These are phyloP conservation scores for Acanthochlamys bracteata DNA, from an alignment of 106 monocot genomes.

Conservation along the genomic window DNA sequence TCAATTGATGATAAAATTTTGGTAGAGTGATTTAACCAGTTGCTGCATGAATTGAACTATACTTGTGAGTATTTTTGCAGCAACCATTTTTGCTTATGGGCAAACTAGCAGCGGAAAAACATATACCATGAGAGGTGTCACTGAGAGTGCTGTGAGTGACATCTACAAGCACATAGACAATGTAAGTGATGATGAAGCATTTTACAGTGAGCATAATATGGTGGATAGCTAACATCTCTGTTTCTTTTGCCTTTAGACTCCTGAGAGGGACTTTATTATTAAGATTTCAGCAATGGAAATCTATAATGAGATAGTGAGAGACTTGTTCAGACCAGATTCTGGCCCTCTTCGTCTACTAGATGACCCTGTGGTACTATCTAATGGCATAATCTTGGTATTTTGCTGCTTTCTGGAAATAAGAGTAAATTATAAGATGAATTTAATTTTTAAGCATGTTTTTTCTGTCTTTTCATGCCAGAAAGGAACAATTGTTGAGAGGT, in stretches of 20 bases:
- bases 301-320: slow-evolving; percentile 88
- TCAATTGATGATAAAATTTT: not conserved
- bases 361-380: slow-evolving; percentile 77
- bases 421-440: not conserved
- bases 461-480: slow-evolving; percentile 37
- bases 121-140: slow-evolving; percentile 85
- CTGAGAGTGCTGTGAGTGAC: slow-evolving; percentile 83
- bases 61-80: slow-evolving; percentile 26
- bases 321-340: slow-evolving; percentile 80
- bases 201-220: not conserved
- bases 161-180: slow-evolving; percentile 81
- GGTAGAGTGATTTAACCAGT: not conserved
- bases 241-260: slow-evolving; percentile 29
- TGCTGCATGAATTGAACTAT: not conserved
- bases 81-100: slow-evolving; percentile 98
- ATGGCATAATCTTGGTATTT: not conserved
- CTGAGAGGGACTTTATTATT: slow-evolving; percentile 67
- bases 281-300: slow-evolving; percentile 97
- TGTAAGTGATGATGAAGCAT: slow-evolving; percentile 33
- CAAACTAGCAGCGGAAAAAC: slow-evolving; percentile 99
- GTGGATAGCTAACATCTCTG: not conserved
- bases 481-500: slow-evolving; percentile 89
- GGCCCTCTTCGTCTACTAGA: slow-evolving; percentile 84
- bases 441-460: not conserved
- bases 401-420: not conserved